Conservation (phyloP, 1,284 basidiomycete genomes). For the Ceraceosorus guamensis region DNA sequence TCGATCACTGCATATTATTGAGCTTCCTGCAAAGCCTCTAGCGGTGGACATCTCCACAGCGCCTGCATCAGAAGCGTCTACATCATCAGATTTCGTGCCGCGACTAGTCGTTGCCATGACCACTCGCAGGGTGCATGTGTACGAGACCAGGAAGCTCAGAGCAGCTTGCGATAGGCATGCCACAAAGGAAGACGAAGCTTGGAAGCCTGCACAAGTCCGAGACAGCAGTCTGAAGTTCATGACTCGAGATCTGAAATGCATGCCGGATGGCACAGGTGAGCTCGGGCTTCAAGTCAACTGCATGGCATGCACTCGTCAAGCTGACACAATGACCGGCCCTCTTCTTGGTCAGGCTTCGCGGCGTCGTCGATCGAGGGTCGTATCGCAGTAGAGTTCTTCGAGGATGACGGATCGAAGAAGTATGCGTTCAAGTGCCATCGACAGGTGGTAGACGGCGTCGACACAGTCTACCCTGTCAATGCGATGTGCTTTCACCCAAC, state of each 20-base stretch:
- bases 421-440: conserved; percentile 99
- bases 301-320: background rate
- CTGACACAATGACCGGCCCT: background rate
- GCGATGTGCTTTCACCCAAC: conserved; percentile 83
- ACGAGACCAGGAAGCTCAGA: conserved; percentile 23
- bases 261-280: conserved; percentile 81
- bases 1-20: conserved; percentile 18
- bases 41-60: conserved; percentile 32
- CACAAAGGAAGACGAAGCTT: conserved; percentile 17
- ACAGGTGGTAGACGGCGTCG: conserved; percentile 78
- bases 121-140: conserved; percentile 30
- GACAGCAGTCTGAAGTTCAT: conserved; percentile 94
- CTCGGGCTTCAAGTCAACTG: conserved; percentile 6
- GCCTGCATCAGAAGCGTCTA: conserved; percentile 7
- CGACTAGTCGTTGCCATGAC: conserved; percentile 38
- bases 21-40: conserved; percentile 37
- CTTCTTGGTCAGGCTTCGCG: conserved; percentile 65
- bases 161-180: conserved; percentile 13
- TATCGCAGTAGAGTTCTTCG: conserved; percentile 95
- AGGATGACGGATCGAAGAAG: conserved; percentile 71
- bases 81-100: conserved; percentile 17
- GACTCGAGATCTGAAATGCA: conserved; percentile 81
- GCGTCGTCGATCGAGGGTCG: conserved; percentile 89
- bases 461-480: conserved; percentile 97
- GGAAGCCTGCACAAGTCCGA: conserved; percentile 57